Conservation (phyloP, 352 stramenopile genomes). For the Pythium apleroticum region DNA sequence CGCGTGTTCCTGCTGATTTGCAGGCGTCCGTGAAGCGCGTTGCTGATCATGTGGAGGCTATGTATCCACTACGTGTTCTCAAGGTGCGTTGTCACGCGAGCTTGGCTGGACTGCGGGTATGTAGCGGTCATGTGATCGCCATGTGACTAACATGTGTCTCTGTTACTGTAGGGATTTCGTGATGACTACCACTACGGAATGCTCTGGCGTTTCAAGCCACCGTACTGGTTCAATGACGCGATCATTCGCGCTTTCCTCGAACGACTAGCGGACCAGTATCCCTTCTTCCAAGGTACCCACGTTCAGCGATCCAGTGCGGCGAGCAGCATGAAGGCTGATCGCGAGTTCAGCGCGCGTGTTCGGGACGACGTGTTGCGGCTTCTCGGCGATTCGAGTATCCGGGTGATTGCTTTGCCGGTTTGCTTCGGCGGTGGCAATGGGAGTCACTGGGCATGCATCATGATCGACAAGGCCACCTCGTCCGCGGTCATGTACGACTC, state of each 20-base stretch:
- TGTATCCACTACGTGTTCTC: not conserved
- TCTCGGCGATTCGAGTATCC: not conserved
- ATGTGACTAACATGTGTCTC: not conserved
- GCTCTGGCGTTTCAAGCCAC: not conserved
- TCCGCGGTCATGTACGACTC: not conserved
- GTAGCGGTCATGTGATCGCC: not conserved
- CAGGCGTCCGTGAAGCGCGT: not conserved
- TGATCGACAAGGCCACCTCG: not conserved
- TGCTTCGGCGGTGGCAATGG: not conserved
- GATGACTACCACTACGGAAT: not conserved
- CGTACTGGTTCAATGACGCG: not conserved
- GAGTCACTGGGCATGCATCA: not conserved
- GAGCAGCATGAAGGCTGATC: not conserved
- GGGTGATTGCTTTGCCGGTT: not conserved
- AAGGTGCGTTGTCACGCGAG: not conserved
- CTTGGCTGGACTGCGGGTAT: not conserved
- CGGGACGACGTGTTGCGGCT: not conserved
- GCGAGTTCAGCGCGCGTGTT: not conserved
- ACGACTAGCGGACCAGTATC: not conserved
- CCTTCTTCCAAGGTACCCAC: not conserved
- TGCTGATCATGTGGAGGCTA: not conserved
- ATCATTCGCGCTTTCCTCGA: not conserved
- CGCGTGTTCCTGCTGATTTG: not conserved
- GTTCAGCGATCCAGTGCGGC: not conserved
- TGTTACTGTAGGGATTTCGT: not conserved